Evolutionary conservation across 768 basidiomycete species (phyloP), one percentile per base, ranked within the genome.

Genomic region (Kwoniella botswanensis): DNA sequence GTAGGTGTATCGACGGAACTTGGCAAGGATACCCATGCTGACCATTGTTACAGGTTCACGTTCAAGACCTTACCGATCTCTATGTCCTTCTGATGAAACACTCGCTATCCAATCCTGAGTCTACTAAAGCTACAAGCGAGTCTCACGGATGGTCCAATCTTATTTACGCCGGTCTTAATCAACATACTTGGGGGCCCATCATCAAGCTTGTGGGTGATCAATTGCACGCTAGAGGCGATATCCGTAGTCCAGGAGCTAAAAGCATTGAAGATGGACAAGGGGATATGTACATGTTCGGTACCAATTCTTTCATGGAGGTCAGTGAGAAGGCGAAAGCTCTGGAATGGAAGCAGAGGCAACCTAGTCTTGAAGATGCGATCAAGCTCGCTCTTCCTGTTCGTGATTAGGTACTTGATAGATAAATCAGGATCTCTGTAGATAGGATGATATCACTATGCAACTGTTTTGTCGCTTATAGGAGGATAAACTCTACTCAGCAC

Each of bases 91-190:
- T 72, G 5, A 4, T 63, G 43, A n/a, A 10, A 15, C 66, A 72
- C 24, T 22, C 65, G 10, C 42, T 67, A 9, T 13, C n/a, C 50
- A 11, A 12, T 5, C 54, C 71, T 13, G 44, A 29, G 5, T 24
- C 53, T 41, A 71, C 70, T 17, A 41, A 29, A 41, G 71, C 71
- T 3, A 63, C 44, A 11, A 4, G 13, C 12, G 54, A 59, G 6
- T 67, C 71, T 2, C 60, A 72, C 53, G 71, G 71, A 29, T 72
- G 71, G 71, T 72, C 71, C n/a, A 72, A 72, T 53, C 66, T 67
- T 22, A 72, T 72, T 21, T 72, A 72, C 43, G 71, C 59, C 11
- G 71, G 71, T 46, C 61, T 72, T n/a, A 58, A 60, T 15, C 65
- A 67, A 26, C 71, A 72, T 29, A 65, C 62, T 12, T 72, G 71